These are phyloP conservation scores for Ustilago esculenta DNA, from an alignment of 1,284 basidiomycete species.

Conservation along the genomic window DNA sequence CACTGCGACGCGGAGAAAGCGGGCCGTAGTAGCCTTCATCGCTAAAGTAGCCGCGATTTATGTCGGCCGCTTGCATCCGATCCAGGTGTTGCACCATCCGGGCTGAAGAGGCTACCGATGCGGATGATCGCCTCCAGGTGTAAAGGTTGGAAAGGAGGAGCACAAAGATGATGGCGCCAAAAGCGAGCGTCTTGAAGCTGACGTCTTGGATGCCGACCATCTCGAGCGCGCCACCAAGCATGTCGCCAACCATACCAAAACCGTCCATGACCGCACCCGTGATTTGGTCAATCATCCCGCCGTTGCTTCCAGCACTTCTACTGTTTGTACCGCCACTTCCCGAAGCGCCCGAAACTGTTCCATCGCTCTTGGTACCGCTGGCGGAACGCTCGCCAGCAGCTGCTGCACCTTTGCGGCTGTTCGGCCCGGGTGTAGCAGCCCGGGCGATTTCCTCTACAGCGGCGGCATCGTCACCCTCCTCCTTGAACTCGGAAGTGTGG, in stretches of 20 bases:
- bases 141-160: conserved; percentile 67
- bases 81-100: conserved; percentile 15
- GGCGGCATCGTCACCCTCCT: conserved; percentile 75
- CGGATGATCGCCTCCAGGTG: conserved; percentile 22
- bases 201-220: conserved; percentile 29
- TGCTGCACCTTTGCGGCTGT: conserved; percentile 16
- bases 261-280: conserved; percentile 22
- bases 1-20: conserved; percentile 15
- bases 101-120: neutral
- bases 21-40: conserved; percentile 33
- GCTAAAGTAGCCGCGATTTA: conserved; percentile 40
- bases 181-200: conserved; percentile 47
- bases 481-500: conserved; percentile 87
- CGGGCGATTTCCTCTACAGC: conserved; percentile 56
- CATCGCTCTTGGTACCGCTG: neutral
- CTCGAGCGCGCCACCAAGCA: conserved; percentile 42
- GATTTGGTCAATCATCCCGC: conserved; percentile 9
- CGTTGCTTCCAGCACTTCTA: conserved; percentile 1
- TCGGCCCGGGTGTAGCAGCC: conserved; percentile 45
- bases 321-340: neutral
- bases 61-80: conserved; percentile 22
- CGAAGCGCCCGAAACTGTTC: neutral
- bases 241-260: conserved; percentile 41
- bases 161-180: conserved; percentile 59
- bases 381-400: conserved; percentile 13